Evolutionary conservation across 345 rosid genomes (phyloP), one percentile per base, ranked within the genome.

Genomic region (Lepidium africanum): DNA sequence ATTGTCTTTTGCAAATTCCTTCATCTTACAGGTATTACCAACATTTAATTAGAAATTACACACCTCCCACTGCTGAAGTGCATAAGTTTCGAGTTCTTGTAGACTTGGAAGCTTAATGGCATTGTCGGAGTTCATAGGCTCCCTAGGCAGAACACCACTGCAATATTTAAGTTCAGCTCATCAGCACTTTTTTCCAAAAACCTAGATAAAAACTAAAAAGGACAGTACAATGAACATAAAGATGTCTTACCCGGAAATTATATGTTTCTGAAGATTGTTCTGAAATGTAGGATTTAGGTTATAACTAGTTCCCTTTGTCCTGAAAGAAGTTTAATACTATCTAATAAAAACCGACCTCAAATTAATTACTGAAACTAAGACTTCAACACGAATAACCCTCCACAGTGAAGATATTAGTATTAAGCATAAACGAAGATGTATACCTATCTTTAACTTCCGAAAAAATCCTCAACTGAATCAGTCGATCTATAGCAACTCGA

Each of bases 11-110:
- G 36, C 45, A 52, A 21, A 27, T 37, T 35, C 5, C 32, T 46
- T 54, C 13, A 32, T 10, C 59, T 60, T 10, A 37, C 57, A 13
- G 37, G 51, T 37, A 47, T 62, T 10, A 39, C 21, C 36, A 70
- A 68, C 7, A 76, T 6, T 58, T 8, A 36, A 60, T 63, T 21
- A 46, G 21, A 69, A 83, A 56, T 70, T 76, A 53, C 84, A 64
- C 77, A 91, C 96, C 96, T 91, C 96, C 99, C 99, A 94, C 43
- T 94, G 95, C 42, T 83, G 86, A 78, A 81, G 84, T 30, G 97
- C 96, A 78, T 83, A 94, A 37, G 73, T 65, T 61, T 89, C 95
- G 1, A 94, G 95, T 69, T 94, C 97, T 75, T 84, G 84, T 68
- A 67, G 75, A 58, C 82, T 90, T 47, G 96, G 96, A 63, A 88